These are phyloP conservation scores for Kwoniella shivajii DNA, from an alignment of 1,284 basidiomycete species.

Conservation along the genomic window DNA sequence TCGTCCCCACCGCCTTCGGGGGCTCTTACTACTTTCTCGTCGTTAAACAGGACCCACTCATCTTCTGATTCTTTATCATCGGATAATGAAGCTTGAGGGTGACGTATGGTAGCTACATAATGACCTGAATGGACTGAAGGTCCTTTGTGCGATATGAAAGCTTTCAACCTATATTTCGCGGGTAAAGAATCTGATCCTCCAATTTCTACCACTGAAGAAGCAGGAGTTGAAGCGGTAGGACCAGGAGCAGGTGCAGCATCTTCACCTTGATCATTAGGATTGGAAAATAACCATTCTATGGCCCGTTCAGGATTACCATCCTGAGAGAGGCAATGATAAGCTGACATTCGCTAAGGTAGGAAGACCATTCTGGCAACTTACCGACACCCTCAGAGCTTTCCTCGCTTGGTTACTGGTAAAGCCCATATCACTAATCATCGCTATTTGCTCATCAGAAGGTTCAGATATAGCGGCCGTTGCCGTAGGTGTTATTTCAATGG, in stretches of 20 bases:
- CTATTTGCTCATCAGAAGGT: slow-evolving; percentile 68
- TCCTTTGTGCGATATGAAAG: slow-evolving; percentile 96
- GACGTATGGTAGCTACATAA: slow-evolving; percentile 60
- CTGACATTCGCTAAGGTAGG: background rate
- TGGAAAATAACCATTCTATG: slow-evolving; percentile 96
- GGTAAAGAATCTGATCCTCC: slow-evolving; percentile 68
- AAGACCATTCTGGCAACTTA: slow-evolving; percentile 49
- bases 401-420: slow-evolving; percentile 80
- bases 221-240: slow-evolving; percentile 7
- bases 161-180: slow-evolving; percentile 77
- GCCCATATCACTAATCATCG: slow-evolving; percentile 86
- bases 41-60: slow-evolving; percentile 88
- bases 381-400: slow-evolving; percentile 87
- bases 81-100: slow-evolving; percentile 46
- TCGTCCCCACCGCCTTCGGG: slow-evolving; percentile 62
- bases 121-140: slow-evolving; percentile 93
- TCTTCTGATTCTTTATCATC: slow-evolving; percentile 52
- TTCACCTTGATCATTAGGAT: slow-evolving; percentile 82
- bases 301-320: slow-evolving; percentile 77
- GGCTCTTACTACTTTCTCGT: slow-evolving; percentile 91
- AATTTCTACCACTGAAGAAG: slow-evolving; percentile 26
- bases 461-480: slow-evolving; percentile 56
- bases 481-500: slow-evolving; percentile 59
- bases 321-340: slow-evolving; percentile 52
- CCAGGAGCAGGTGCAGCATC: slow-evolving; percentile 31